Evolutionary conservation across 78 protist species (phyloP).

Genomic region (Emiliania huxleyi): DNA sequence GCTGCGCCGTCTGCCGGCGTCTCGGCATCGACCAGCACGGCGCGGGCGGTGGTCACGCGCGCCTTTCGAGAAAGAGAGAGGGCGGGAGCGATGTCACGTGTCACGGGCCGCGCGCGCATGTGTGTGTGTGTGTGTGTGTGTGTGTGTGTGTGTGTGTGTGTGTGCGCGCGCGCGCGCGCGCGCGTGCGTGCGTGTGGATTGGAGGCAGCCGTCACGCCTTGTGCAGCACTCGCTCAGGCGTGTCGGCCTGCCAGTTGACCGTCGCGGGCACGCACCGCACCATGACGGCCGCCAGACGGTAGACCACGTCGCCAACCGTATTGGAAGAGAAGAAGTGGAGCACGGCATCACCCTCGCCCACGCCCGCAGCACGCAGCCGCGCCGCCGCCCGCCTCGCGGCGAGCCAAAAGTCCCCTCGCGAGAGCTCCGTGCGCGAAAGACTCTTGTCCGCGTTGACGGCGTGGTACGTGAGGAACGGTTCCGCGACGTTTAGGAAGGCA

Average conservation of each 20-base stretch:
- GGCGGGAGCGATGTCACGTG: too few relatives aligned
- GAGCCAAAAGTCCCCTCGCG: background rate
- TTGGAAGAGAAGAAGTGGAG: background rate
- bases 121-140: too few relatives aligned
- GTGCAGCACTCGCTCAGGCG: background rate
- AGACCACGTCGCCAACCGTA: background rate
- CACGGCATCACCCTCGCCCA: background rate
- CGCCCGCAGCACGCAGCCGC: background rate
- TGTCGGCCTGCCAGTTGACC: conserved; percentile 20
- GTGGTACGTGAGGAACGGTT: background rate
- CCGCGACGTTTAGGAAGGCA: too few relatives aligned
- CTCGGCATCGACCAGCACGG: background rate
- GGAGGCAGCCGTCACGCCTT: too few relatives aligned
- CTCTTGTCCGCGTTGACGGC: background rate
- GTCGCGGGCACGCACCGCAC: background rate
- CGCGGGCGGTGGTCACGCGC: background rate
- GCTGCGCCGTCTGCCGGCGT: background rate
- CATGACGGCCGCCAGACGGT: background rate
- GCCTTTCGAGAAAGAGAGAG: too few relatives aligned
- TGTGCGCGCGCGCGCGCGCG: too few relatives aligned
- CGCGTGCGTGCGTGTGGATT: too few relatives aligned
- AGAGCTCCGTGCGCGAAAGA: background rate
- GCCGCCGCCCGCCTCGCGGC: background rate
- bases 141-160: too few relatives aligned
- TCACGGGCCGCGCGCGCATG: too few relatives aligned